Conservation (phyloP, 129 eudicot species). For the Flaveria trinervia region DNA sequence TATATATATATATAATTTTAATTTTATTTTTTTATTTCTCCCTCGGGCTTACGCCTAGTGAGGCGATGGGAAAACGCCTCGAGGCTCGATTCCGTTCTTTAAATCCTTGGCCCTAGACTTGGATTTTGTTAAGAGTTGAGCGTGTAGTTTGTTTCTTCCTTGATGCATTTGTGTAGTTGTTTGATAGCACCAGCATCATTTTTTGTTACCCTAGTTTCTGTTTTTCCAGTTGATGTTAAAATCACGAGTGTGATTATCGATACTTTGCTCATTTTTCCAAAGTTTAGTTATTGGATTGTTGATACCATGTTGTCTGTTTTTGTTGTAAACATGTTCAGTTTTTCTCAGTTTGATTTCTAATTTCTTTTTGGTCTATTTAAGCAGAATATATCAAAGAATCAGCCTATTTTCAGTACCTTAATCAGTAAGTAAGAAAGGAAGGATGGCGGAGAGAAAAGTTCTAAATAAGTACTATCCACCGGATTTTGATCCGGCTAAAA, state of each 20-base stretch:
- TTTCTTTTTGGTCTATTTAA: not conserved
- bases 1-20: too few relatives aligned
- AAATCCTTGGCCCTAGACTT: not conserved
- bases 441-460: slow-evolving; percentile 82
- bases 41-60: not conserved
- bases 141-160: not conserved
- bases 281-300: not conserved
- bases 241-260: not conserved
- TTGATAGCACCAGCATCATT: not conserved
- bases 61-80: too few relatives aligned
- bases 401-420: not conserved
- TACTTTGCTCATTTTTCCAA: not conserved
- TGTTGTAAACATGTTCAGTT: not conserved
- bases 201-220: too few relatives aligned
- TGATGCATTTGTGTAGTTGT: not conserved
- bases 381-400: not conserved
- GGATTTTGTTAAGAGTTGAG: not conserved
- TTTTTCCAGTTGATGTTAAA: too few relatives aligned
- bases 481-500: slow-evolving; percentile 82
- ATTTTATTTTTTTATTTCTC: too few relatives aligned
- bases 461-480: slow-evolving; percentile 84
- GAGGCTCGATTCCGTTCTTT: not conserved
- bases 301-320: not conserved
- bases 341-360: not conserved
- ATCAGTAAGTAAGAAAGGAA: slow-evolving; percentile 23